Conservation (phyloP, 768 basidiomycete genomes). For the Chalciporus chontae region DNA sequence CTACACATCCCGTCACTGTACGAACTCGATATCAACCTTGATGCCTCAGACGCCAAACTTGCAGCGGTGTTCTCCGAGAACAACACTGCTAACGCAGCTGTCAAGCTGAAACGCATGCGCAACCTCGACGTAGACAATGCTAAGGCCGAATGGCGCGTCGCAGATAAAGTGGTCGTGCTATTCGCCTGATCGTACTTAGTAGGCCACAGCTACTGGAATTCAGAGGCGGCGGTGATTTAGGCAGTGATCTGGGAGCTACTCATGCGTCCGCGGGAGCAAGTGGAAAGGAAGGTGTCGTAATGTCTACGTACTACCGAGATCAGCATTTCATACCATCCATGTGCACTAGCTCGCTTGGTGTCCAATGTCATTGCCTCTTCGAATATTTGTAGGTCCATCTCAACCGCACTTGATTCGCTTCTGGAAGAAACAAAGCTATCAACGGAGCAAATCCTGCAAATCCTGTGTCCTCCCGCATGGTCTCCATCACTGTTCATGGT, state of each 20-base stretch:
- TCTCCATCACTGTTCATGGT: not conserved
- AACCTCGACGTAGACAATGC: slow-evolving; percentile 61
- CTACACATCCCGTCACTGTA: slow-evolving; percentile 47
- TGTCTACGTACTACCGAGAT: not conserved
- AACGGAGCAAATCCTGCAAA: not conserved
- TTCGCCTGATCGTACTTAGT: slow-evolving; percentile 29
- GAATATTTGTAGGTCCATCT: not conserved
- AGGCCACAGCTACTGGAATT: not conserved
- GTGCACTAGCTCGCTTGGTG: not conserved
- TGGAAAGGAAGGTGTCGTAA: slow-evolving; percentile 7
- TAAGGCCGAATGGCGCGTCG: slow-evolving; percentile 65
- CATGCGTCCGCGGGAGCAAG: not conserved
- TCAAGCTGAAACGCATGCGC: slow-evolving; percentile 55
- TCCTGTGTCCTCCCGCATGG: not conserved
- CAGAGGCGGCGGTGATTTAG: slow-evolving; percentile 6
- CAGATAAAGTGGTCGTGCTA: slow-evolving; percentile 47
- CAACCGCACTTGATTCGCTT: not conserved
- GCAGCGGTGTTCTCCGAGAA: slow-evolving; percentile 21
- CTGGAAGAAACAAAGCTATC: not conserved
- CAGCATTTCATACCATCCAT: not conserved
- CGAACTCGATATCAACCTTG: slow-evolving; percentile 55
- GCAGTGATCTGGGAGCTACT: not conserved
- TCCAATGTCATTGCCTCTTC: slow-evolving; percentile 5
- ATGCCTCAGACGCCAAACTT: slow-evolving; percentile 54
- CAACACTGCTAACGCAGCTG: slow-evolving; percentile 23